These are phyloP conservation scores for Metschnikowia reukaufii DNA, from an alignment of 805 yeast genomes.

Conservation along the genomic window DNA sequence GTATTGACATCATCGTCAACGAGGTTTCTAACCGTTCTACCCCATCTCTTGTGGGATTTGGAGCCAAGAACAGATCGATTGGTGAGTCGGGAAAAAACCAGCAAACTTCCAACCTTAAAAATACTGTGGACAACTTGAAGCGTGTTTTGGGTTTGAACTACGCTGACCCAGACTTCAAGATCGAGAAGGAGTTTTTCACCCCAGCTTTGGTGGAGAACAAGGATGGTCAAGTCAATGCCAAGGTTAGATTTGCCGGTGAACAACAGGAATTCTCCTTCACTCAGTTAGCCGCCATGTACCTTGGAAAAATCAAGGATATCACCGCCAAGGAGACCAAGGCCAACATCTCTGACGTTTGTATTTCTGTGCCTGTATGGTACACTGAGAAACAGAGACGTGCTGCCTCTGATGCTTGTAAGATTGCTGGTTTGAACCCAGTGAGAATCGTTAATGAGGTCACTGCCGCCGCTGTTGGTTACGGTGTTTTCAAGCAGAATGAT, in stretches of 20 bases:
- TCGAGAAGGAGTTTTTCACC: slow-evolving; percentile 74
- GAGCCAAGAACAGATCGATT: slow-evolving; percentile 80
- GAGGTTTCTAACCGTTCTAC: slow-evolving; percentile 98
- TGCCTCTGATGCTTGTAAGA: slow-evolving; percentile 88
- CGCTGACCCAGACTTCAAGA: slow-evolving; percentile 72
- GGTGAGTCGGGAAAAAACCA: slow-evolving; percentile 97
- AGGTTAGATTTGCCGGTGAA: slow-evolving; percentile 82
- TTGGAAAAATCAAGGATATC: slow-evolving; percentile 83
- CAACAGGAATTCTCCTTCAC: slow-evolving; percentile 77
- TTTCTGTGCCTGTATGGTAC: slow-evolving; percentile 97
- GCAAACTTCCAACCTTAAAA: slow-evolving; percentile 93
- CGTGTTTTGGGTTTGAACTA: slow-evolving; percentile 81
- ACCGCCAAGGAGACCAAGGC: slow-evolving; percentile 80
- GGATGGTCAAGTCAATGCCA: slow-evolving; percentile 77
- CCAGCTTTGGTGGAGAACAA: slow-evolving; percentile 66
- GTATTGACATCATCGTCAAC: slow-evolving; percentile 96
- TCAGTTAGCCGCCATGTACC: slow-evolving; percentile 93
- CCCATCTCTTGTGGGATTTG: slow-evolving; percentile 89
- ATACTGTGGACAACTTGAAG: slow-evolving; percentile 93
- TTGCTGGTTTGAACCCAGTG: slow-evolving; percentile 97
- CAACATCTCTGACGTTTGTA: slow-evolving; percentile 80
- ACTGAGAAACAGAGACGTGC: slow-evolving; percentile 96
- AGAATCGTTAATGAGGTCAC: slow-evolving; percentile 96
- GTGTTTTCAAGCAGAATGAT: slow-evolving; percentile 92
- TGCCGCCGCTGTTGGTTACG: slow-evolving; percentile 99